Evolutionary conservation across 306 rosid species (phyloP), one percentile per base, ranked within the genome.

Genomic region (Ceratonia siliqua): DNA sequence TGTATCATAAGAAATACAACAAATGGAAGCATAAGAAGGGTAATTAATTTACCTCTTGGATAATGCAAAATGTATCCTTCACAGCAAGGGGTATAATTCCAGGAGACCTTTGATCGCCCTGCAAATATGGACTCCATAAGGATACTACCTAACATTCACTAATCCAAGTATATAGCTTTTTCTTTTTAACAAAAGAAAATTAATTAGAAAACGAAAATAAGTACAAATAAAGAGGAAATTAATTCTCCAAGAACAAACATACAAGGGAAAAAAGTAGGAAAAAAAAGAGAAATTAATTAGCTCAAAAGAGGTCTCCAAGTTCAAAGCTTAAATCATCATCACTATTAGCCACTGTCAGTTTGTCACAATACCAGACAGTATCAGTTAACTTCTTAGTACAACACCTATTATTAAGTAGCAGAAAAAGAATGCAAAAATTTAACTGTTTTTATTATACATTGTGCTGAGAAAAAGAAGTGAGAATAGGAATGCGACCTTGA

Each of bases 21-120:
- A 58, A 61, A 38, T 45, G 63, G 63, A 78, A 49, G 30, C 64
- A 15, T 62, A 61, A 81, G 63, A 71, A 17, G 32, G 55, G 70
- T 54, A 21, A 74, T 68, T 58, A 36, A 20, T 57, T 72, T 82
- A 95, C 99, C 99, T 95, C 99, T 85, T 95, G 99, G 86, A 95
- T 95, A 79, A 95, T 92, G 89, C 98, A 85, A 84, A 95, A 95
- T 65, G 92, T 90, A 92, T 95, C 98, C 88, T 95, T 95, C 85
- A 95, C 98, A 9, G 99, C 94, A 79, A 92, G 88, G 50, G 99
- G 97, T 83, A 95, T 95, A 77, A 95, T 90, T 80, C 99, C 99
- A 73, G 99, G 99, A 42, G 99, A 95, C 76, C 97, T 89, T 82
- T 95, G 99, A 87, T 95, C 97, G 77, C 99, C 99, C 99, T 95